A percentile compares a stretch with the other conserved stretches of the same genome.
These are phyloP conservation scores for Lentinula sp. DNA, from an alignment of 768 basidiomycete species.

Conservation along the genomic window DNA sequence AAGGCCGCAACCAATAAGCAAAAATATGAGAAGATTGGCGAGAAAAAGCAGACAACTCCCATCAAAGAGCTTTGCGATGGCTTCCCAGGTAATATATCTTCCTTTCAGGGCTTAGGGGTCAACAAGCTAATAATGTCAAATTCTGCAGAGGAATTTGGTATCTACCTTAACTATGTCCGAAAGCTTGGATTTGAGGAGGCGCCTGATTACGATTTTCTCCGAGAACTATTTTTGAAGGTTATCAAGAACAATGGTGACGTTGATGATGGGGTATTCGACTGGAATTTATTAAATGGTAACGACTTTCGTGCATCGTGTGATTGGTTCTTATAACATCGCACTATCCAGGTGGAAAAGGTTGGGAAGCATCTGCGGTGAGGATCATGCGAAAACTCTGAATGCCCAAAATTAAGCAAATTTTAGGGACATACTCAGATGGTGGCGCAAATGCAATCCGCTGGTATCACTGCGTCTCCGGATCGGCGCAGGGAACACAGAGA, in stretches of 20 bases:
- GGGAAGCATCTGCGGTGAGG: constrained; percentile 80
- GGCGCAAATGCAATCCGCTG: constrained; percentile 56
- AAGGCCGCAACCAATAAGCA: constrained; percentile 99
- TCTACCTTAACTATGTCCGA: constrained; percentile 98
- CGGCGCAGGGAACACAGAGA: constrained; percentile 59
- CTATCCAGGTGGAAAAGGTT: constrained; percentile 77
- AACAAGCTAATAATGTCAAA: neutral
- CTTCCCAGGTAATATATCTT: constrained; percentile 69
- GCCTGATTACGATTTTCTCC: constrained; percentile 96
- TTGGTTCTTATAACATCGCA: neutral
- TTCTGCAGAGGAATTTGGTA: constrained; percentile 87
- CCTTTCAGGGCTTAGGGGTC: neutral
- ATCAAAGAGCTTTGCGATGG: constrained; percentile 97
- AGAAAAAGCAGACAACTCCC: constrained; percentile 98
- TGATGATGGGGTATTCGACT: constrained; percentile 94
- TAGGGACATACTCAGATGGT: constrained; percentile 63
- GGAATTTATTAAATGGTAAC: constrained; percentile 87
- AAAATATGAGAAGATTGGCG: constrained; percentile 99
- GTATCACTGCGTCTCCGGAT: constrained; percentile 43
- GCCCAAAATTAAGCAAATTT: constrained; percentile 2
- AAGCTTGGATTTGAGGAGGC: constrained; percentile 99
- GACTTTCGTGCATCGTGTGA: neutral
- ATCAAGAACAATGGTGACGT: constrained; percentile 86
- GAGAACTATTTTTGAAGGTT: constrained; percentile 91
- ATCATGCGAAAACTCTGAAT: neutral